Conservation (phyloP, 2,329 filamentous ascomycete genomes). For the Didymella segeticola region DNA sequence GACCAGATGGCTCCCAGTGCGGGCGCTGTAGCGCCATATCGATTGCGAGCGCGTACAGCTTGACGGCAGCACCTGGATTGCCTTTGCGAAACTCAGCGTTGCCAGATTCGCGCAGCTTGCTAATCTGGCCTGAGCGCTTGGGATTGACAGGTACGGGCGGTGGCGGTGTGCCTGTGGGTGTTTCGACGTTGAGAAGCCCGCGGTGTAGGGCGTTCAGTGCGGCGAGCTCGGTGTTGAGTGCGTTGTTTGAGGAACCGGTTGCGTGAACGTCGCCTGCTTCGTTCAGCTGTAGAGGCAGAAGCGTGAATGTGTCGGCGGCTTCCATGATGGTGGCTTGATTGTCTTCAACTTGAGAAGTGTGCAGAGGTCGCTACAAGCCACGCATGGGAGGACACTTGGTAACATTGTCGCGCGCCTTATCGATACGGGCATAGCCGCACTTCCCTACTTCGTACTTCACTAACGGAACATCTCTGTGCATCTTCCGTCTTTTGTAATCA, state of each 20-base stretch:
- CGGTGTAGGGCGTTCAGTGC: slow-evolving; percentile 82
- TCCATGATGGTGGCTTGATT: slow-evolving; percentile 37
- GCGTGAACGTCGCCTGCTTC: slow-evolving; percentile 75
- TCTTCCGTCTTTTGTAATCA: too few species aligned
- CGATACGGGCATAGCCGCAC: too few species aligned
- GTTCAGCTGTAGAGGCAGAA: slow-evolving; percentile 82
- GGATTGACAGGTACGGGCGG: slow-evolving; percentile 91
- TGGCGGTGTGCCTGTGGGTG: slow-evolving; percentile 72
- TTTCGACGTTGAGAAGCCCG: slow-evolving; percentile 69
- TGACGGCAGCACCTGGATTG: slow-evolving; percentile 75
- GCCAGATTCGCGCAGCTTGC: slow-evolving; percentile 87
- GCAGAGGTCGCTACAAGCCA: too few species aligned
- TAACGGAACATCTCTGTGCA: too few species aligned
- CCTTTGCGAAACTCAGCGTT: slow-evolving; percentile 83
- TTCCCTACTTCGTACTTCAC: too few species aligned
- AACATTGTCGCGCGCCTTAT: slow-evolving; percentile 13
- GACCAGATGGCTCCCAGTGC: slow-evolving; percentile 82
- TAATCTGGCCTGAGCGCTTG: slow-evolving; percentile 85
- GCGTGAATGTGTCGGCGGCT: slow-evolving; percentile 72
- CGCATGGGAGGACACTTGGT: slow-evolving; percentile 23
- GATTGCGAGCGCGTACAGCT: slow-evolving; percentile 83
- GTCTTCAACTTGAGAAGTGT: not conserved
- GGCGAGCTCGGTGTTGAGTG: slow-evolving; percentile 60
- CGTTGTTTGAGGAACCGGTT: slow-evolving; percentile 47
- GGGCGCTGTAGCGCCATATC: slow-evolving; percentile 87